phyloP scores from a whole-genome alignment of 108 stramenopile genomes.

The Conticribra guillardii region DNA sequence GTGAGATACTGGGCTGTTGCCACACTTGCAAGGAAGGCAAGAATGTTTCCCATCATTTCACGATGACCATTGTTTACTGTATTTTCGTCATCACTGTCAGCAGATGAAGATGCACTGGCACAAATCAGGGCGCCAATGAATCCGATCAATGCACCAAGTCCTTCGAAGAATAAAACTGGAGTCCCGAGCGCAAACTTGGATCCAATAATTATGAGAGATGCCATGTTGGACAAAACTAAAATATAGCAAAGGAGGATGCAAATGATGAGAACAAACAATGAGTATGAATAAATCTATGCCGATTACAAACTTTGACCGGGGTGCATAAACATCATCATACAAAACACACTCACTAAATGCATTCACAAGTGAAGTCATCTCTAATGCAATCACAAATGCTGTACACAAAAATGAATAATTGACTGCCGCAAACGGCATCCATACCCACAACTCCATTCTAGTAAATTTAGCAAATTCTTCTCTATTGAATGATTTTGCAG shows the following conservation, averaged over 20 bases:
- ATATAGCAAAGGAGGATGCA: not conserved
- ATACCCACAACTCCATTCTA: constrained; percentile 39
- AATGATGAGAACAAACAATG: not conserved
- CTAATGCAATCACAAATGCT: constrained; percentile 55
- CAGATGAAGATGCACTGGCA: constrained; percentile 40
- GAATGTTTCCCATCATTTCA: constrained; percentile 55
- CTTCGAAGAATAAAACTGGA: constrained; percentile 50
- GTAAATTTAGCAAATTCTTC: constrained; percentile 53
- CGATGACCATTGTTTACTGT: not conserved
- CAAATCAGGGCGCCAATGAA: constrained; percentile 65
- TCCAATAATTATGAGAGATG: constrained; percentile 54
- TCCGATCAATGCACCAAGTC: constrained; percentile 56
- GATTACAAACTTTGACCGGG: too few relatives aligned
- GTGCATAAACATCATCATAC: too few relatives aligned
- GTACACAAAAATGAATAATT: constrained; percentile 52
- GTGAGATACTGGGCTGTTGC: constrained; percentile 49
- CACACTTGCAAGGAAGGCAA: constrained; percentile 50
- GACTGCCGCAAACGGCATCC: constrained; percentile 43
- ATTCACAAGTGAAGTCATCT: constrained; percentile 66
- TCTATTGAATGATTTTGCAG: constrained; percentile 16
- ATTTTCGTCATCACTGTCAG: constrained; percentile 4
- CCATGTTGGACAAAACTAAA: constrained; percentile 28
- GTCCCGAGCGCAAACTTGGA: constrained; percentile 54
- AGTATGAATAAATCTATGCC: too few relatives aligned
- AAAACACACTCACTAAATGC: constrained; percentile 48